These are phyloP conservation scores for Pseudocercospora fuligena DNA, from an alignment of 2,329 filamentous ascomycete species.

Conservation along the genomic window DNA sequence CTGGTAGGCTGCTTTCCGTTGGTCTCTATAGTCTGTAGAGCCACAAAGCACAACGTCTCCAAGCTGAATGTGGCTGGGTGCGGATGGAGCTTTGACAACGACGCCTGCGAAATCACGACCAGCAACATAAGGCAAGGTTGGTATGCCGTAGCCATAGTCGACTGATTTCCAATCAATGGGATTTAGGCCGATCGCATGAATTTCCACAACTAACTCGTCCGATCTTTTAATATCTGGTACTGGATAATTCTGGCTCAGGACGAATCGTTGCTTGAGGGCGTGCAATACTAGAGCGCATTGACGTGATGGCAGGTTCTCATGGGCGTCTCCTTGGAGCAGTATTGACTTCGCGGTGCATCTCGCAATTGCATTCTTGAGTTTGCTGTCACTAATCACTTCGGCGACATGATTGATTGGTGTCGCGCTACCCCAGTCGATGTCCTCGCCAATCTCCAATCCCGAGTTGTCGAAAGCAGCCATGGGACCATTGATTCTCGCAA, in stretches of 20 bases:
- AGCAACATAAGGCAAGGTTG: conserved; percentile 42
- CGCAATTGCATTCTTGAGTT: conserved; percentile 20
- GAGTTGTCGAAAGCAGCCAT: conserved; percentile 17
- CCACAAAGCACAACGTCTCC: conserved; percentile 37
- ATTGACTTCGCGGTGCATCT: conserved; percentile 19
- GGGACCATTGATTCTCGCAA: conserved; percentile 1
- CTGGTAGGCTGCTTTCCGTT: conserved; percentile 51
- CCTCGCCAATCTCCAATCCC: conserved; percentile 17
- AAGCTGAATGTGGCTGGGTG: conserved; percentile 41
- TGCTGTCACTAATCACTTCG: conserved; percentile 24
- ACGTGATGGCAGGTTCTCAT: conserved; percentile 10
- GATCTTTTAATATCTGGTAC: conserved; percentile 25
- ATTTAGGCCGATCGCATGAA: conserved; percentile 46
- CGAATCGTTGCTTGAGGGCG: conserved; percentile 21
- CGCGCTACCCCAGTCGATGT: conserved; percentile 30
- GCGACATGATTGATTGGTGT: conserved; percentile 24
- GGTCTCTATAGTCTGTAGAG: conserved; percentile 51
- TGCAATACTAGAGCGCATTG: conserved; percentile 26
- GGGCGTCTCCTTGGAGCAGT: neutral
- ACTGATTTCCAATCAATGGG: conserved; percentile 51
- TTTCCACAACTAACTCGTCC: conserved; percentile 45
- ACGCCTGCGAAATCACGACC: conserved; percentile 39
- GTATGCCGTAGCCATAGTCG: conserved; percentile 51
- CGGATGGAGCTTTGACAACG: conserved; percentile 44
- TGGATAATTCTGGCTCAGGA: conserved; percentile 13